Percentiles rank a stretch among this genome's conserved stretches.
phyloP scores from a whole-genome alignment of 2,329 filamentous ascomycete species.

The Ceratocystiopsis minuta region DNA sequence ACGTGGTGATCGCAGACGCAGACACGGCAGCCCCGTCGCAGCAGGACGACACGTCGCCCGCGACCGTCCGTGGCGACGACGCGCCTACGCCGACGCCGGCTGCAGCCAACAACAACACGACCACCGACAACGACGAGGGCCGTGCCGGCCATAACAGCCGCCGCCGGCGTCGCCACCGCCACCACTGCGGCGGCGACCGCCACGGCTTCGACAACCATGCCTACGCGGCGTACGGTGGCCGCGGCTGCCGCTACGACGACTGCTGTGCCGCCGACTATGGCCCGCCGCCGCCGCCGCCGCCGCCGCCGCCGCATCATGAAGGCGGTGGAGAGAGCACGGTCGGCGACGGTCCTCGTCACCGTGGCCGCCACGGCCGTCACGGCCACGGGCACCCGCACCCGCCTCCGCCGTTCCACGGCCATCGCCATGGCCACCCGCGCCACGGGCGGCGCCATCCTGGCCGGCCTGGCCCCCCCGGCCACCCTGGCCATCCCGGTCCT shows the following conservation, averaged over 20 bases:
- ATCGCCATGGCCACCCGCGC: constrained; percentile 2
- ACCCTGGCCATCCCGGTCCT: neutral
- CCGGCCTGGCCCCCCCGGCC: constrained; percentile 1
- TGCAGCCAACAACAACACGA: too few relatives aligned
- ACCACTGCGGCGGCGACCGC: neutral
- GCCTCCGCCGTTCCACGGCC: neutral
- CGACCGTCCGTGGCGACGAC: too few relatives aligned
- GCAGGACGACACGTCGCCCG: too few relatives aligned
- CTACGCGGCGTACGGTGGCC: neutral
- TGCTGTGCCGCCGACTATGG: neutral
- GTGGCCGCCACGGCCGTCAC: neutral
- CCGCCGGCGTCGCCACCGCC: neutral
- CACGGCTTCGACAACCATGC: neutral
- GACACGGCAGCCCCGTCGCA: too few relatives aligned
- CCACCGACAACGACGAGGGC: too few relatives aligned
- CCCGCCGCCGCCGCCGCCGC: too few relatives aligned
- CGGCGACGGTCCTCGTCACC: too few relatives aligned
- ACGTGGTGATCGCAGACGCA: too few relatives aligned
- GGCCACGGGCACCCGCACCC: neutral
- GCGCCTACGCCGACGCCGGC: too few relatives aligned
- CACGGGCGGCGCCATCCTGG: neutral
- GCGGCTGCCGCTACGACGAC: neutral
- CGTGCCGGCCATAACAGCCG: too few relatives aligned
- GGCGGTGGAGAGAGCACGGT: too few relatives aligned
- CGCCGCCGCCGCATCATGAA: too few relatives aligned